Conservation (phyloP, 148 eudicot species). For the Oxyria digyna region DNA sequence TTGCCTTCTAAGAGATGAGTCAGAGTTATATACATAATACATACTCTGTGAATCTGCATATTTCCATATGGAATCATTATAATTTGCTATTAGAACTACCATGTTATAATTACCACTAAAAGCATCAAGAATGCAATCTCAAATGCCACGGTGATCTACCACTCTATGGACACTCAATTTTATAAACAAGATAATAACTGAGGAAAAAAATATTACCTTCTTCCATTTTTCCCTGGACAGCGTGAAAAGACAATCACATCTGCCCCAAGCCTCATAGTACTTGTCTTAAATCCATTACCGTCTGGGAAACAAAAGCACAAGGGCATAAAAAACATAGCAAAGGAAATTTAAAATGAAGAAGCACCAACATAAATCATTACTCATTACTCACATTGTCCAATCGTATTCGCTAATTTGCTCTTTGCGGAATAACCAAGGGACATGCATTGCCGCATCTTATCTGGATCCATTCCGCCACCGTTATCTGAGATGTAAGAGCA, state of each 20-base stretch:
- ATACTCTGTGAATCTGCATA: not conserved
- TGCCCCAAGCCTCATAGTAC: constrained; percentile 99
- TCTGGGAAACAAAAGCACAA: constrained; percentile 28
- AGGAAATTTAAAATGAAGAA: not conserved
- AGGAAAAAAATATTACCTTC: constrained; percentile 25
- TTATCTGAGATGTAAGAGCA: constrained; percentile 43
- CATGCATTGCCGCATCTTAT: constrained; percentile 89
- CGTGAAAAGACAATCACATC: constrained; percentile 96
- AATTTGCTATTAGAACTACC: not conserved
- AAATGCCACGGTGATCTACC: not conserved
- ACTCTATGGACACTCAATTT: not conserved
- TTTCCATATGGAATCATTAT: not conserved
- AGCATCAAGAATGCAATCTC: not conserved
- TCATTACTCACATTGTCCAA: constrained; percentile 74
- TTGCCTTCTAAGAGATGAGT: not conserved
- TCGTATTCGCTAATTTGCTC: constrained; percentile 77
- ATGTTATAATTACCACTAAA: not conserved
- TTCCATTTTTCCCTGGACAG: constrained; percentile 43
- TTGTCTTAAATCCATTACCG: constrained; percentile 97
- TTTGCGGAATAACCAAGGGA: constrained; percentile 92
- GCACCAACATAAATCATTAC: constrained; percentile 8
- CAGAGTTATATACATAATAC: not conserved
- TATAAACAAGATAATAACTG: not conserved
- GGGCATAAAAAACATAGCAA: not conserved
- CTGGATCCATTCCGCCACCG: constrained; percentile 97